phyloP scores from a whole-genome alignment of 306 rosid species.

The Malus fusca region DNA sequence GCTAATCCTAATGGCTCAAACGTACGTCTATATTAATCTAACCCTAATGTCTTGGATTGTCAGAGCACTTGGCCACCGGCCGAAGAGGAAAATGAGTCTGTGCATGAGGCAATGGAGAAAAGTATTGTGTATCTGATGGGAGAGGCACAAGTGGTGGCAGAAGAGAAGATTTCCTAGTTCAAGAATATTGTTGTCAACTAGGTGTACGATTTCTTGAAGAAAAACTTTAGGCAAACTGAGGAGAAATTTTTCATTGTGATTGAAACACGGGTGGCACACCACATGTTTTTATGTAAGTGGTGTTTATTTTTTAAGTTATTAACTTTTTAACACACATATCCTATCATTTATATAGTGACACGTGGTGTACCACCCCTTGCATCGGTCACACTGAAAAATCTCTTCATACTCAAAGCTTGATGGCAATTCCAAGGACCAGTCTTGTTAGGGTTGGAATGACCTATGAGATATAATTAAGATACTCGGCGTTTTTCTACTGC shows the following conservation, averaged over 20 bases:
- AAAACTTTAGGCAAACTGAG: slow-evolving; percentile 60
- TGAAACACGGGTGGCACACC: no score
- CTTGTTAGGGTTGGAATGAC: slow-evolving; percentile 66
- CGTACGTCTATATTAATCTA: slow-evolving; percentile 9
- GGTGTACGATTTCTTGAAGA: slow-evolving; percentile 52
- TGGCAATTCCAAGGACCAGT: slow-evolving; percentile 45
- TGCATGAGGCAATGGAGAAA: slow-evolving; percentile 48
- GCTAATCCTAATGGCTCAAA: background rate
- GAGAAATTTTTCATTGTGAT: no score
- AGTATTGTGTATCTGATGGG: slow-evolving; percentile 68
- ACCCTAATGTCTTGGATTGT: background rate
- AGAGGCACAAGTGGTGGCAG: slow-evolving; percentile 62
- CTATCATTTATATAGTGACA: no score
- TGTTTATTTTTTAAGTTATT: no score
- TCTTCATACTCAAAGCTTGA: slow-evolving; percentile 13
- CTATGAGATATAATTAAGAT: slow-evolving; percentile 22
- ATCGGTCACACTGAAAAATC: no score
- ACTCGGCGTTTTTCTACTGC: background rate
- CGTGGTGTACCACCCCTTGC: no score
- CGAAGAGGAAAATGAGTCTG: slow-evolving; percentile 43
- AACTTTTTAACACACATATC: no score
- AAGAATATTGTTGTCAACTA: slow-evolving; percentile 60
- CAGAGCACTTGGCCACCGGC: background rate
- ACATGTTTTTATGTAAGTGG: no score
- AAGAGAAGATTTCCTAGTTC: slow-evolving; percentile 42